These are phyloP conservation scores for Rhododendron ferrugineum DNA, from an alignment of 148 eudicot genomes.

Conservation along the genomic window DNA sequence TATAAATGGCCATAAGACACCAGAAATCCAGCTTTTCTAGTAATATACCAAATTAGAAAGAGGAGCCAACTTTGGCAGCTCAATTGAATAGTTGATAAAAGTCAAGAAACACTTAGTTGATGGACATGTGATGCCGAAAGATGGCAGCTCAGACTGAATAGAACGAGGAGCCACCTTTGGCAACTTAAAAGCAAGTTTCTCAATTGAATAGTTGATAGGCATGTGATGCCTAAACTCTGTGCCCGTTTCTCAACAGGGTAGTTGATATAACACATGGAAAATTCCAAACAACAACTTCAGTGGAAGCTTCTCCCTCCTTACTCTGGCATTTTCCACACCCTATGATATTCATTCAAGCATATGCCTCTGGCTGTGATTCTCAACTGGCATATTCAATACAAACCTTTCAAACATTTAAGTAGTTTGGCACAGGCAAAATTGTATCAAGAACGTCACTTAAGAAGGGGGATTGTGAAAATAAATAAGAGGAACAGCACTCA, in stretches of 20 bases:
- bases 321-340: not conserved
- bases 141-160: not conserved
- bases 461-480: not conserved
- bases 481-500: not conserved
- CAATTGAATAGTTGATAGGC: not conserved
- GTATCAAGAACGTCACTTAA: not conserved
- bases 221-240: not conserved
- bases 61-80: not conserved
- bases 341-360: not conserved
- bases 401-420: not conserved
- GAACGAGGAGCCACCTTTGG: not conserved
- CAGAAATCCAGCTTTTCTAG: not conserved
- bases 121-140: not conserved
- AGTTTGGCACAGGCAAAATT: not conserved
- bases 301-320: not conserved
- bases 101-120: not conserved
- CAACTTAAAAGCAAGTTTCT: not conserved
- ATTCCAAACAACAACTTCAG: not conserved
- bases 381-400: not conserved
- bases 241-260: not conserved
- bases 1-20: not conserved
- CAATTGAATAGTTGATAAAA: not conserved
- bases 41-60: not conserved
- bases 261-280: not conserved
- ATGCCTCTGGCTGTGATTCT: not conserved